Conservation (phyloP, 352 stramenopile species). For the Phytophthora rubi region DNA sequence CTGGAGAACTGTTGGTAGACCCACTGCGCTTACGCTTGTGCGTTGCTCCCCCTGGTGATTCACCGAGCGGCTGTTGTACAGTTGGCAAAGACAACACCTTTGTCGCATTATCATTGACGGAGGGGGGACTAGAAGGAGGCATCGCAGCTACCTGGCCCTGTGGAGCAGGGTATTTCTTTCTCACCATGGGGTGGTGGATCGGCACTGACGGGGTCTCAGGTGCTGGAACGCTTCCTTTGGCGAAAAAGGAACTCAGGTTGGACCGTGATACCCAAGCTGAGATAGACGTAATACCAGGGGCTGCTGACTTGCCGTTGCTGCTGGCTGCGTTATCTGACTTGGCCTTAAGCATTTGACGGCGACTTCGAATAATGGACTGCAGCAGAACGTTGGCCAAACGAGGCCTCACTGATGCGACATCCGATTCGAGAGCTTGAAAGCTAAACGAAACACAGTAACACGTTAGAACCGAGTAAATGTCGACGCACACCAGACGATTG, state of each 20-base stretch:
- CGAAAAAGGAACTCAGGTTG: constrained; percentile 42
- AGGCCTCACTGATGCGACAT: constrained; percentile 34
- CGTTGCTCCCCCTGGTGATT: constrained; percentile 10
- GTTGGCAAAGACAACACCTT: constrained; percentile 28
- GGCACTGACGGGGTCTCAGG: constrained; percentile 13
- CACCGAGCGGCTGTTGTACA: constrained; percentile 26
- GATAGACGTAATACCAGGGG: constrained; percentile 38
- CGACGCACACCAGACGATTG: not conserved
- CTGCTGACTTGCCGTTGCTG: constrained; percentile 5
- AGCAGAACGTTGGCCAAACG: constrained; percentile 53
- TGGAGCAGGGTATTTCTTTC: constrained; percentile 51
- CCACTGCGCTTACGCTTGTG: constrained; percentile 43
- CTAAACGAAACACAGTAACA: constrained; percentile 28
- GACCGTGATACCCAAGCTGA: constrained; percentile 46
- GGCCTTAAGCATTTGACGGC: constrained; percentile 78
- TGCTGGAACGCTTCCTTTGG: constrained; percentile 10
- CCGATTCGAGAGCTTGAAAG: constrained; percentile 44
- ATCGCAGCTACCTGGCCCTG: constrained; percentile 17
- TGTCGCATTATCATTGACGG: constrained; percentile 27
- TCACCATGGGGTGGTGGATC: constrained; percentile 68
- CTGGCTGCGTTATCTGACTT: constrained; percentile 43
- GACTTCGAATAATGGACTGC: constrained; percentile 76
- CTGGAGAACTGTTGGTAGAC: constrained; percentile 23
- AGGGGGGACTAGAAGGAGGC: constrained; percentile 10
- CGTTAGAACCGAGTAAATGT: constrained; percentile 16